These are phyloP conservation scores for Lachnellula subtilissima DNA, from an alignment of 2,329 filamentous ascomycete species.

Conservation along the genomic window DNA sequence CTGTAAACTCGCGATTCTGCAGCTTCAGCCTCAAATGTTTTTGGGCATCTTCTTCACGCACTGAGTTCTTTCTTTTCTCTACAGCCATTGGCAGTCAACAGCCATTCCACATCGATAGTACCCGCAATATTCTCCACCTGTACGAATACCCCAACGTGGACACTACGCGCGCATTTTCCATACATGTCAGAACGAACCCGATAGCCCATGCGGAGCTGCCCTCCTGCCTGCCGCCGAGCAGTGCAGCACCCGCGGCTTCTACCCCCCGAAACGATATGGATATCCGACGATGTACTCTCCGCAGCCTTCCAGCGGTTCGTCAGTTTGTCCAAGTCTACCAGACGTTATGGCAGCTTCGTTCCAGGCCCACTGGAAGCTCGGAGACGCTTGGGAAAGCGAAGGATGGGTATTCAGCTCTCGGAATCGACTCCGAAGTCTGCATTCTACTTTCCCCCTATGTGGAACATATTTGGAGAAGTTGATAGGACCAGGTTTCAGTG, in stretches of 20 bases:
- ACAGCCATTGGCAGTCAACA: neutral
- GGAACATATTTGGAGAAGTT: constrained; percentile 20
- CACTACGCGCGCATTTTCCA: neutral
- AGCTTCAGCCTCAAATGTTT: no score
- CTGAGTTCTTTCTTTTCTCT: neutral
- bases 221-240: constrained; percentile 46
- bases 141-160: neutral
- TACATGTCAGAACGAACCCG: constrained; percentile 6
- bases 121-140: neutral
- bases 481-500: constrained; percentile 29
- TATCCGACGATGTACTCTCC: constrained; percentile 52
- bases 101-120: neutral
- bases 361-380: constrained; percentile 33
- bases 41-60: neutral
- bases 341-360: constrained; percentile 32
- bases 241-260: constrained; percentile 38
- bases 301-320: constrained; percentile 46
- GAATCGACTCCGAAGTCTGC: constrained; percentile 18
- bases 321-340: constrained; percentile 26
- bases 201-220: constrained; percentile 42
- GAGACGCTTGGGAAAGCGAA: constrained; percentile 30
- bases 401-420: constrained; percentile 26
- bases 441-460: constrained; percentile 12
- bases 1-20: no score
- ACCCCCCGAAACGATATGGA: constrained; percentile 48